These are phyloP conservation scores for Gossypium arboreum DNA, from an alignment of 345 rosid species.

Conservation along the genomic window DNA sequence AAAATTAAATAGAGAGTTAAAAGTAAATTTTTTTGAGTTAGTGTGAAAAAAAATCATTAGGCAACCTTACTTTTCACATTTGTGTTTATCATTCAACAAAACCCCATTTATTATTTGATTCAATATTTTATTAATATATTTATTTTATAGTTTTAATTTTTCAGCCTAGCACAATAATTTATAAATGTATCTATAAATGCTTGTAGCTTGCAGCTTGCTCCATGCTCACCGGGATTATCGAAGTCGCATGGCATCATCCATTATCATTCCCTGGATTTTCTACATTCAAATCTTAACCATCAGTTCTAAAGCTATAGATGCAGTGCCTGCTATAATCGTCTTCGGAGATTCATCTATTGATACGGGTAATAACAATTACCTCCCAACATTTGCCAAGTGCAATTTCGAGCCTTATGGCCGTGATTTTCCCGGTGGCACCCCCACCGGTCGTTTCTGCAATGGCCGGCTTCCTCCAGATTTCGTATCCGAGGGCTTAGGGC, in stretches of 20 bases:
- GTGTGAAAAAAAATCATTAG: too few species aligned
- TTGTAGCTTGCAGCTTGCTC: not conserved
- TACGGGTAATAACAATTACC: constrained; percentile 57
- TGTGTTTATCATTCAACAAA: too few species aligned
- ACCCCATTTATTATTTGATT: too few species aligned
- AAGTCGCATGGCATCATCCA: not conserved
- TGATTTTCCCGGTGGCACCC: constrained; percentile 40
- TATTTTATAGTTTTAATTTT: too few species aligned
- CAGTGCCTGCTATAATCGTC: constrained; percentile 53
- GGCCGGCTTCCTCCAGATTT: constrained; percentile 59
- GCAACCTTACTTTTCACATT: too few species aligned
- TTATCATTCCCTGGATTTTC: constrained; percentile 1
- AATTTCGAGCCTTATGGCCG: constrained; percentile 63
- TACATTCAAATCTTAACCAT: not conserved
- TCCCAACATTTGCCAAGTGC: constrained; percentile 47
- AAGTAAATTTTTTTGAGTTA: too few species aligned
- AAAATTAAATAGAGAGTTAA: too few species aligned
- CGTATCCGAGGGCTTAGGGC: constrained; percentile 49
- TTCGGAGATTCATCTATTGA: constrained; percentile 69
- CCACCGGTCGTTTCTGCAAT: constrained; percentile 62
- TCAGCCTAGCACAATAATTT: too few species aligned
- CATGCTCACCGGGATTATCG: not conserved
- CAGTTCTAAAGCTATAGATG: constrained; percentile 20
- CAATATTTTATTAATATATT: too few species aligned
- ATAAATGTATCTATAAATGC: not conserved